These are phyloP conservation scores for Aspergillus pseudoglaucus DNA, from an alignment of 2,329 filamentous ascomycete species.

Conservation along the genomic window DNA sequence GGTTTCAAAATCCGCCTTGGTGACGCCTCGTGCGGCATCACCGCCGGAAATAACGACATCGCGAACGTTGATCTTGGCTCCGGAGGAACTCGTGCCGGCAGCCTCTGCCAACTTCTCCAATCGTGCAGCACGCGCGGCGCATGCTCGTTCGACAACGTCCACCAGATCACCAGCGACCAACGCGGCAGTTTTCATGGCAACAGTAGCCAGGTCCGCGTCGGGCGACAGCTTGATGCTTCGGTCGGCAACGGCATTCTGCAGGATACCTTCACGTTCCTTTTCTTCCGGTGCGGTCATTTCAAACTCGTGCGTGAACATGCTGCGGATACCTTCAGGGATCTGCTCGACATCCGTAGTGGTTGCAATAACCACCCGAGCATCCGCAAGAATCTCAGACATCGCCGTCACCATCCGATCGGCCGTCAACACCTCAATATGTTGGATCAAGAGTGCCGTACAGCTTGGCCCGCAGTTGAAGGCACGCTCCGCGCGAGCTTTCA, in stretches of 20 bases:
- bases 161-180: conserved; percentile 90
- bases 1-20: conserved; percentile 77
- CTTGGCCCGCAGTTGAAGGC: conserved; percentile 82
- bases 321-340: conserved; percentile 80
- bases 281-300: conserved; percentile 93
- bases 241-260: conserved; percentile 70
- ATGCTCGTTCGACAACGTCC: conserved; percentile 86
- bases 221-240: conserved; percentile 70
- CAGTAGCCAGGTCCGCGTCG: conserved; percentile 73
- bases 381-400: conserved; percentile 74
- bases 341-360: conserved; percentile 96
- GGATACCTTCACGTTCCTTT: conserved; percentile 79
- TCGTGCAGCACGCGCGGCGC: conserved; percentile 67
- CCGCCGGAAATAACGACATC: conserved; percentile 89
- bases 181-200: conserved; percentile 92
- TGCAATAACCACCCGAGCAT: conserved; percentile 76
- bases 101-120: conserved; percentile 62
- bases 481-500: conserved; percentile 80
- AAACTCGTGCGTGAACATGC: conserved; percentile 89
- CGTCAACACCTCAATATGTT: conserved; percentile 83
- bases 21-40: conserved; percentile 68
- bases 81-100: conserved; percentile 22
- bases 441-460: conserved; percentile 76
- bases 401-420: conserved; percentile 84
- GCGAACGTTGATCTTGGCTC: conserved; percentile 54